These are phyloP conservation scores for Betula pendula DNA, from an alignment of 306 rosid genomes.

Conservation along the genomic window DNA sequence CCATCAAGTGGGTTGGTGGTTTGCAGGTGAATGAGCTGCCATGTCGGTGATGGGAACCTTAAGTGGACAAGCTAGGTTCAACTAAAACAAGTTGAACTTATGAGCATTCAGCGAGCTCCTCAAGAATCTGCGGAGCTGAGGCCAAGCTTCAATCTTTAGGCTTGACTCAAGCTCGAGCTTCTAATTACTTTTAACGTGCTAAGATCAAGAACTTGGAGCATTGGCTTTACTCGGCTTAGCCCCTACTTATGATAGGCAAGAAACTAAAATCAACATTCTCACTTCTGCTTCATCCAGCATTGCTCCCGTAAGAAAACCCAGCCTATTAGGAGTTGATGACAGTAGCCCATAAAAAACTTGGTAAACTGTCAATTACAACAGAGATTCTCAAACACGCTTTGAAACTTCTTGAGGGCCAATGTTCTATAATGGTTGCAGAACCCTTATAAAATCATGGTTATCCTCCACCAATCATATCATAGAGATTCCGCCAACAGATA, in stretches of 20 bases:
- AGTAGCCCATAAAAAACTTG: background rate
- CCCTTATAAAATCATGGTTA: background rate
- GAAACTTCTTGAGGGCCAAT: background rate
- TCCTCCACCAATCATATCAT: background rate
- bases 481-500: background rate
- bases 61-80: background rate
- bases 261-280: background rate
- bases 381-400: background rate
- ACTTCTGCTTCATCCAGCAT: conserved; percentile 4
- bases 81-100: background rate
- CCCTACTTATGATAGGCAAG: background rate
- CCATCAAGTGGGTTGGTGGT: background rate
- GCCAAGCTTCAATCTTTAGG: background rate
- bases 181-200: background rate
- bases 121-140: too few relatives aligned
- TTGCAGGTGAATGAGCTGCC: background rate
- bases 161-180: too few relatives aligned
- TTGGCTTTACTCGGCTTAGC: background rate
- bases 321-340: background rate
- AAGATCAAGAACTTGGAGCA: background rate
- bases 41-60: background rate
- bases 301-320: background rate
- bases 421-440: background rate
- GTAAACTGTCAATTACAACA: background rate
- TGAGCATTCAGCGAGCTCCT: background rate